Base-by-base conservation (phyloP, 805 yeast species). In the Sungouiella thailandica region DNA sequence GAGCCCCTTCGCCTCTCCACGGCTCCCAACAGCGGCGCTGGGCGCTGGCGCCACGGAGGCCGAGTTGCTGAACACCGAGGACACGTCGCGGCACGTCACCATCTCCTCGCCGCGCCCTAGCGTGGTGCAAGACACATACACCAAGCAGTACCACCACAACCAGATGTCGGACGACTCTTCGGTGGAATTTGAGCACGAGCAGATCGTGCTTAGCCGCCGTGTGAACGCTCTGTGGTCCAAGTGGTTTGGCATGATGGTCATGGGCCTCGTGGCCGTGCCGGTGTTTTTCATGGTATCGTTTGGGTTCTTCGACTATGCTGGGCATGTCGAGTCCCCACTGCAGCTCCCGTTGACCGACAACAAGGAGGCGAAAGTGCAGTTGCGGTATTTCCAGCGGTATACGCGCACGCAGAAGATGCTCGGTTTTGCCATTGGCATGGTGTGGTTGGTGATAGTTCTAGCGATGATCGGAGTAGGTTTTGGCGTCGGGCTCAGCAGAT, bases 391-490 rank as follows among this genome's bases (percentile, higher is more conserved):
- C n/a, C n/a, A n/a, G n/a, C n/a, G n/a, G n/a, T 46, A 44, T 28
- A 33, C 47, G 4, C 36, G 37, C 5, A 17, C 24, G 20, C 71
- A 65, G 43, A 65, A 65, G 40, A 9, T 53, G 2, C 28, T 49
- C 23, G 59, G 68, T 41, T 41, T 56, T 7, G 30, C 43, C 3
- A 16, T 61, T 4, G 70, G 70, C 7, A 7, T 65, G 5, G 5
- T 53, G 5, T 65, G 71, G 71, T 29, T 60, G 5, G 26, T 40
- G 12, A 39, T 54, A 2, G 51, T 60, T 7, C 27, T 61, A n/a
- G 58, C 68, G 14, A 62, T 63, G 70, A 57, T 65, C 3, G 68
- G 60, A 1, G 60, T 64, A 5, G 69, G 68, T 3, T 42, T 65
- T 16, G 67, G 65, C n/a, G n/a, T n/a, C n/a, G n/a, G n/a, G n/a